These are phyloP conservation scores for Bifiguratus adelaidae DNA, from an alignment of 192 early-diverging fungal genomes.

Conservation along the genomic window DNA sequence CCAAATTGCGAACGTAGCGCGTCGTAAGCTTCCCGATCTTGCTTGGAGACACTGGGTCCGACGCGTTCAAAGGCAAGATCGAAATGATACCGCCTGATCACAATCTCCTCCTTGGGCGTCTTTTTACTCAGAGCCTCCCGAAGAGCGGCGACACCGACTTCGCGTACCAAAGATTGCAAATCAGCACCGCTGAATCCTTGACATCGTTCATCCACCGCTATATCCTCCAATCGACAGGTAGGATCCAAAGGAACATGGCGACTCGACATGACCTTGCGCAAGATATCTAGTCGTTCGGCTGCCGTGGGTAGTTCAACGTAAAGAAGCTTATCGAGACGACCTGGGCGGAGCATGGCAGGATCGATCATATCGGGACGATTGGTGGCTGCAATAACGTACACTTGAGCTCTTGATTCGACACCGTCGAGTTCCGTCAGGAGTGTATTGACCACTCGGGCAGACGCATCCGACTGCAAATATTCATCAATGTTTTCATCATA, in stretches of 20 bases:
- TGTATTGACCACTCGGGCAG: conserved; percentile 95
- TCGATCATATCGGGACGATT: conserved; percentile 90
- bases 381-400: conserved; percentile 96
- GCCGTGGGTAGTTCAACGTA: conserved; percentile 89
- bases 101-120: conserved; percentile 24
- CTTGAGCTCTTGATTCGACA: conserved; percentile 74
- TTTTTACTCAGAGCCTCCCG: conserved; percentile 15
- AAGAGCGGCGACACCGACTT: conserved; percentile 77
- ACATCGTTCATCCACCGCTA: conserved; percentile 57
- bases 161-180: conserved; percentile 63
- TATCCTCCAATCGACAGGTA: conserved; percentile 28
- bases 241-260: too few relatives aligned
- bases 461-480: conserved; percentile 62
- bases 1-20: too few relatives aligned
- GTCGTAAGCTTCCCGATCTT: too few relatives aligned
- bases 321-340: conserved; percentile 93
- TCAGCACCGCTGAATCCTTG: conserved; percentile 71
- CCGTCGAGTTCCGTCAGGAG: conserved; percentile 96
- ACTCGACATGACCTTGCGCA: conserved; percentile 65
- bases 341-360: conserved; percentile 95
- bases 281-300: conserved; percentile 73
- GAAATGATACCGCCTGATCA: conserved; percentile 58
- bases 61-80: conserved; percentile 71
- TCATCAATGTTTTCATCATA: neutral
- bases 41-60: conserved; percentile 65